Evolutionary conservation across 2,329 filamentous ascomycete species (phyloP), one percentile per base, ranked within the genome.

Genomic region (Fusarium sp.): DNA sequence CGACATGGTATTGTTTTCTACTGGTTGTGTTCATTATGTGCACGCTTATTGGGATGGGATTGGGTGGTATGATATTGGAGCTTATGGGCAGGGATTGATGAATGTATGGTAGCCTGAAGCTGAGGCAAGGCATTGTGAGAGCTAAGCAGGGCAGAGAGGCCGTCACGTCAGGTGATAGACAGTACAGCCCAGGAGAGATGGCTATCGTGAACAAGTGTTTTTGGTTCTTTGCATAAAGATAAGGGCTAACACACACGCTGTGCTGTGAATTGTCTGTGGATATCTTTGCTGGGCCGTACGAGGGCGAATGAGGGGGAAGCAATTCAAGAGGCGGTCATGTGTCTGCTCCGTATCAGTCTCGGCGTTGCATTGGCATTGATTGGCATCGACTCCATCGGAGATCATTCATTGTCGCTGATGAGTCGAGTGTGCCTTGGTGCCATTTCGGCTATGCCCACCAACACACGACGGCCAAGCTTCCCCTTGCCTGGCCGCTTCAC

Each of bases 21-120:
- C n/a, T 34, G 58, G 27, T 1, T 18, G 30, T 48, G 37, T n/a
- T 8, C 11, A n/a, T 41, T 27, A 18, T 16, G 57, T n/a, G 16
- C 16, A 27, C 14, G 35, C 20, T 58, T 35, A 37, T 39, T 72
- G 67, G 56, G 25, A 59, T 69, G 59, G 71, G 71, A 64, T 65
- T 64, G 68, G 64, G 18, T 45, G 32, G 67, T 61, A 68, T 59
- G 35, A 43, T 58, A 13, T 27, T n/a, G 23, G 5, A 41, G 34
- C 23, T 41, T 59, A 41, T 43, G 57, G 23, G 25, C 57, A 59
- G 57, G 57, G 57, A 41, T 58, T 32, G 48, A 52, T 52, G 48
- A 25, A 25, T 23, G 16, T 11, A 58, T 18, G 34, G 54, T 37
- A 58, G 56, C 56, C 56, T 58, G 56, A 58, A 58, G 56, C 35